Percentiles rank a stretch among this genome's conserved stretches.
Conservation (phyloP, 2,329 filamentous ascomycete genomes). For the Colletotrichum chlorophyti region DNA sequence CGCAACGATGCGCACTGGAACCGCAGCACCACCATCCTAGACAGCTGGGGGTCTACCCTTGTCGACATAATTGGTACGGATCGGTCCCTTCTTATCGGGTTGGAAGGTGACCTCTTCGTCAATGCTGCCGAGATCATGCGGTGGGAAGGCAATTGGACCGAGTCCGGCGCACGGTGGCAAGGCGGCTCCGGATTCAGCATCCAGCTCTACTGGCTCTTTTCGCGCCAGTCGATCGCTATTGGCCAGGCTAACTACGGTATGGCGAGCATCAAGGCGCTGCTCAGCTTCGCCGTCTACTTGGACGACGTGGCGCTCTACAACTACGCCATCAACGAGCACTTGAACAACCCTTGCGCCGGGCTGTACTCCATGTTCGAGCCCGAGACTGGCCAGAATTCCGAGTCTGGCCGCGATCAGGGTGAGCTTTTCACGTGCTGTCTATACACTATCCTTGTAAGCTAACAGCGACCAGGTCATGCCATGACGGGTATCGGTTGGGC, state of each 20-base stretch:
- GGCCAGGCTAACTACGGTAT: constrained; percentile 52
- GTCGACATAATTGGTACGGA: constrained; percentile 42
- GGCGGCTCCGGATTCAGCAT: constrained; percentile 45
- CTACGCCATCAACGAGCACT: constrained; percentile 44
- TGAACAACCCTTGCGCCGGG: constrained; percentile 45
- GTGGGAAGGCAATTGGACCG: constrained; percentile 48
- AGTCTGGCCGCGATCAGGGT: constrained; percentile 45
- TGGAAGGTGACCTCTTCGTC: constrained; percentile 47
- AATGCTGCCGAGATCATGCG: constrained; percentile 53
- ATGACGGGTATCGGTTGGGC: constrained; percentile 41
- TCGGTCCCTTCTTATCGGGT: constrained; percentile 42
- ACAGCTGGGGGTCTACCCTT: constrained; percentile 42
- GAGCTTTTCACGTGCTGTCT: not conserved
- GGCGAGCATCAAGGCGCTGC: constrained; percentile 45
- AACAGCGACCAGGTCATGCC: constrained; percentile 33
- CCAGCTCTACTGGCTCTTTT: constrained; percentile 49
- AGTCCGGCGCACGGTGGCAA: constrained; percentile 40
- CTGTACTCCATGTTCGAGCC: constrained; percentile 37
- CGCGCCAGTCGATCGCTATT: constrained; percentile 43
- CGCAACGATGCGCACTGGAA: constrained; percentile 42
- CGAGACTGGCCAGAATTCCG: constrained; percentile 42
- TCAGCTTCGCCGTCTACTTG: constrained; percentile 47
- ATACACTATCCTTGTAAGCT: not conserved
- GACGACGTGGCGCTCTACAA: constrained; percentile 48
- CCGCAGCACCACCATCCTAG: constrained; percentile 41